phyloP scores from a whole-genome alignment of 345 rosid species.

The Erodium maritimum region DNA sequence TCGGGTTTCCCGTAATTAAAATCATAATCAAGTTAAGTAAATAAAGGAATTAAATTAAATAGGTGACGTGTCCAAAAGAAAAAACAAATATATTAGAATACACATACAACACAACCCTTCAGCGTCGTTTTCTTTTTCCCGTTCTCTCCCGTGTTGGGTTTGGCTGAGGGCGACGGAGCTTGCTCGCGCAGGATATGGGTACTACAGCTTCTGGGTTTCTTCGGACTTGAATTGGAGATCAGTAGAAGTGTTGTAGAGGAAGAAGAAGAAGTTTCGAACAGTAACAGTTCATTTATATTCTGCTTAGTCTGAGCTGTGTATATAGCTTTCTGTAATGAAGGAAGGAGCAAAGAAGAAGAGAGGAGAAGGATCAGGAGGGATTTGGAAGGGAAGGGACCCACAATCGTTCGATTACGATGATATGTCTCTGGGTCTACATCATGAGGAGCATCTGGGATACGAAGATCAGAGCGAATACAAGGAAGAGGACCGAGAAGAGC shows the following conservation, averaged over 20 bases:
- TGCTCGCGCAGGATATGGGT: background rate
- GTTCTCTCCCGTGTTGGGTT: no score
- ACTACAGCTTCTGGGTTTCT: background rate
- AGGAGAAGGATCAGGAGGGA: background rate
- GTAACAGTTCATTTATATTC: background rate
- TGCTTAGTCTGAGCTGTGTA: background rate
- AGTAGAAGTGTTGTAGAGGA: background rate
- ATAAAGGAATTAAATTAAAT: no score
- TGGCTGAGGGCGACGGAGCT: background rate
- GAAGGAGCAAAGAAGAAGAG: slow-evolving; percentile 21
- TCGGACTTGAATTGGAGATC: background rate
- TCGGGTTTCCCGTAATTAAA: no score
- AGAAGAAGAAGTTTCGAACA: background rate
- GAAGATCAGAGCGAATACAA: slow-evolving; percentile 4
- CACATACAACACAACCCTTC: no score
- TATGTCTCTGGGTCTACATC: background rate
- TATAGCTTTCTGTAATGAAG: slow-evolving; percentile 14
- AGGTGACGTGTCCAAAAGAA: no score
- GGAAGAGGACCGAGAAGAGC: slow-evolving; percentile 13
- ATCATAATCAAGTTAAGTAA: background rate
- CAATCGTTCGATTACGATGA: background rate
- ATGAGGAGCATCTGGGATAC: background rate
- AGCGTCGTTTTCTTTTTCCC: no score
- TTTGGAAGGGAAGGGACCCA: no score
- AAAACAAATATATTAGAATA: no score